Conservation (phyloP, 345 rosid genomes). For the Stellera chamaejasme region DNA sequence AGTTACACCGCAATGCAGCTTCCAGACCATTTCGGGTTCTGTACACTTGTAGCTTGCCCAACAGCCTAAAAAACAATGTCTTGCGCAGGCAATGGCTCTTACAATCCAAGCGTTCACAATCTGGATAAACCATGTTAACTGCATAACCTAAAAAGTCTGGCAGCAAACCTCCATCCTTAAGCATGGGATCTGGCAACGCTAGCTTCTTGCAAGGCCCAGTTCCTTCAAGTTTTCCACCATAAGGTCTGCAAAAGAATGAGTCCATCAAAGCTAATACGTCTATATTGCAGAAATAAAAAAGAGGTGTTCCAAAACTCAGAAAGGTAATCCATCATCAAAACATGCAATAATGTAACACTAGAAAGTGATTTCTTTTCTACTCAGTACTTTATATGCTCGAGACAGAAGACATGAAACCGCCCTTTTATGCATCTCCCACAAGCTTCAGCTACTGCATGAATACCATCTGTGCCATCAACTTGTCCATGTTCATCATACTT, state of each 20-base stretch:
- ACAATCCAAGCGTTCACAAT: background rate
- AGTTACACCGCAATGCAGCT: constrained; percentile 21
- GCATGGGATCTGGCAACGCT: constrained; percentile 30
- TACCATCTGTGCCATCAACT: constrained; percentile 20
- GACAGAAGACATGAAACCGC: constrained; percentile 45
- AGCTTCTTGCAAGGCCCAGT: constrained; percentile 36
- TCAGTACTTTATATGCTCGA: constrained; percentile 39
- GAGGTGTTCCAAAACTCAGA: background rate
- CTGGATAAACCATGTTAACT: constrained; percentile 49
- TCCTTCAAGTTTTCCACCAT: constrained; percentile 16
- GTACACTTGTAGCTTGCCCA: constrained; percentile 52
- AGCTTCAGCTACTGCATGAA: constrained; percentile 34
- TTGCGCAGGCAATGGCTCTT: constrained; percentile 48
- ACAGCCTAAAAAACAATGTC: constrained; percentile 41
- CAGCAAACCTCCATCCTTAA: constrained; percentile 28
- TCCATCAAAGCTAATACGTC: background rate
- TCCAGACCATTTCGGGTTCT: constrained; percentile 32
- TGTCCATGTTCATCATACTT: constrained; percentile 21
- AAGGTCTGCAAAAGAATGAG: constrained; percentile 20
- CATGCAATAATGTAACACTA: background rate
- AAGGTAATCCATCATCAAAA: background rate
- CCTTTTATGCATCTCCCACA: constrained; percentile 31
- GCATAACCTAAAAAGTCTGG: constrained; percentile 60
- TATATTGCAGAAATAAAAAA: background rate
- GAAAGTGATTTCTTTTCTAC: background rate